Evolutionary conservation across 192 early-diverging fungal species (phyloP).

Genomic region (Phlyctochytrium arcticum): DNA sequence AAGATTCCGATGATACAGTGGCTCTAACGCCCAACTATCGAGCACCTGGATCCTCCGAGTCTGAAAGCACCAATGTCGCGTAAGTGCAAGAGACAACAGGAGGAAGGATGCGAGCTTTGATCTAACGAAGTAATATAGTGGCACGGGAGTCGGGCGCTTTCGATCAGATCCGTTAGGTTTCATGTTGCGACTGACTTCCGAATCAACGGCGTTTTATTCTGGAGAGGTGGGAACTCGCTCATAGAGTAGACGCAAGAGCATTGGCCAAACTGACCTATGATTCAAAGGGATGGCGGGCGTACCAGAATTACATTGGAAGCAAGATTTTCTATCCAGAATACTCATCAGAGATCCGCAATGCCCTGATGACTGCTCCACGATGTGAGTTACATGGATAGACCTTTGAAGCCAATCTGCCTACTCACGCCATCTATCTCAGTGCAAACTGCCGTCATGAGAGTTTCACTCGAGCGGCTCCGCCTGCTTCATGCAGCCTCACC

Average conservation of each 20-base stretch:
- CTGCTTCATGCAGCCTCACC: slow-evolving; percentile 32
- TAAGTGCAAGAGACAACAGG: background rate
- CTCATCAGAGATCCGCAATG: slow-evolving; percentile 56
- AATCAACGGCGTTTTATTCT: slow-evolving; percentile 33
- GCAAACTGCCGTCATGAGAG: background rate
- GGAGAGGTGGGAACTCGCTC: slow-evolving; percentile 23
- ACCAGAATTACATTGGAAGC: slow-evolving; percentile 70
- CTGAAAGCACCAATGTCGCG: slow-evolving; percentile 26
- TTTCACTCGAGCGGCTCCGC: slow-evolving; percentile 39
- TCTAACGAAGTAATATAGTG: slow-evolving; percentile 24
- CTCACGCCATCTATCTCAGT: background rate
- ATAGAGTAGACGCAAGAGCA: too few relatives aligned
- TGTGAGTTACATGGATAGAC: slow-evolving; percentile 40
- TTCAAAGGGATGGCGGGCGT: slow-evolving; percentile 80
- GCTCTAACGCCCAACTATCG: too few relatives aligned
- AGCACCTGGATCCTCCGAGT: too few relatives aligned
- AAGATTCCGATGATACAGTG: too few relatives aligned
- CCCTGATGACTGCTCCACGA: slow-evolving; percentile 49
- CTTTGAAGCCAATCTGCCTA: background rate
- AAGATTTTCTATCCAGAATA: slow-evolving; percentile 67
- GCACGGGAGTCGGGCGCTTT: slow-evolving; percentile 39
- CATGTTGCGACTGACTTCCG: slow-evolving; percentile 48
- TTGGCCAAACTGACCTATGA: too few relatives aligned
- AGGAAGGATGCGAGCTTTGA: background rate
- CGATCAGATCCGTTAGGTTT: slow-evolving; percentile 69